Conservation (phyloP, 805 yeast genomes). For the Spathaspora hagerdaliae region DNA sequence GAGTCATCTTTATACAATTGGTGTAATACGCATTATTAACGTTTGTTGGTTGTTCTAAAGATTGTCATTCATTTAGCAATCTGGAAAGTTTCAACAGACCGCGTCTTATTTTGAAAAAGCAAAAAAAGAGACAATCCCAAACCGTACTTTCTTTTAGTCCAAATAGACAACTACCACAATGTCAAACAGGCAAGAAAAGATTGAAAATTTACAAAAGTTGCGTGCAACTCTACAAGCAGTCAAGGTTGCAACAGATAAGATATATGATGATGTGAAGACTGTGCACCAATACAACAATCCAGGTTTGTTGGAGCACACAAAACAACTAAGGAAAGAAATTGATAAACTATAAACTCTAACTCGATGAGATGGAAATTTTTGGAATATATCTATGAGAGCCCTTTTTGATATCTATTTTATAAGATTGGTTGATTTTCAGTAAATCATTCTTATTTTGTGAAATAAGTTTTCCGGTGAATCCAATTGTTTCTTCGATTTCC, state of each 20-base stretch:
- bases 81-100: too few species aligned
- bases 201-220: slow-evolving; percentile 19
- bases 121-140: too few species aligned
- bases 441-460: slow-evolving; percentile 5
- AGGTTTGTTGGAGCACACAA: slow-evolving; percentile 6
- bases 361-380: slow-evolving; percentile 7
- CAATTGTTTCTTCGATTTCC: slow-evolving; percentile 9
- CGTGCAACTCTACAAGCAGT: slow-evolving; percentile 28
- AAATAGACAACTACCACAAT: too few species aligned
- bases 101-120: too few species aligned
- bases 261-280: slow-evolving; percentile 21
- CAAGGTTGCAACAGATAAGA: slow-evolving; percentile 22
- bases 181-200: slow-evolving; percentile 2
- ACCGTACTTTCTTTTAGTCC: too few species aligned
- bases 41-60: too few species aligned
- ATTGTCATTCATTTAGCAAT: too few species aligned
- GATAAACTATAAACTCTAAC: slow-evolving; percentile 2
- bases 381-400: slow-evolving; percentile 27
- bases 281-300: slow-evolving; percentile 15
- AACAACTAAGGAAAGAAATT: slow-evolving; percentile 4
- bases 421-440: slow-evolving; percentile 2
- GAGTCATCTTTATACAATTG: too few species aligned
- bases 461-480: not conserved
- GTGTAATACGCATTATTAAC: too few species aligned
- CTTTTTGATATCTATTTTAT: slow-evolving; percentile 6